Base-by-base conservation (phyloP, 1,284 basidiomycete species). In the Leccinum holopus region DNA sequence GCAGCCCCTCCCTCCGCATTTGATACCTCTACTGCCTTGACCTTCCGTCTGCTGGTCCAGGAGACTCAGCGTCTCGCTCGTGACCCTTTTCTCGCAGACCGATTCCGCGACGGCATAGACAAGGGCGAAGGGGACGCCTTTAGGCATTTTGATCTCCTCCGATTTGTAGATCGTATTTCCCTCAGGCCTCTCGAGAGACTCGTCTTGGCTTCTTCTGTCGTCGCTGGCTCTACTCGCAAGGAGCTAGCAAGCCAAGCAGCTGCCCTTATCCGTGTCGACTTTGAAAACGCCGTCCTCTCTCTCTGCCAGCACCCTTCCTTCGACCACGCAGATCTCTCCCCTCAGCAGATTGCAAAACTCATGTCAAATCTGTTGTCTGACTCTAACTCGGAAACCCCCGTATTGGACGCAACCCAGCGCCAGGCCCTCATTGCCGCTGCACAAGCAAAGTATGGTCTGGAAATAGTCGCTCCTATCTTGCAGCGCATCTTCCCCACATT, bases 41-140 rank as follows among this genome's bases (percentile, higher is more conserved):
- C 91, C 6, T 91, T 94, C 72, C 87, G 91, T 51, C 80, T 95
- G 28, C 84, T 95, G 33, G 85, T 91, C n/a, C 91, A 93, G 77
- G 94, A 95, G 78, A 90, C 86, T 3, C 90, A 93, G 71, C 86
- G 92, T 61, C 85, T 95, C 57, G 87, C 91, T 68, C 89, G 91
- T 66, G 93, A 95, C 81, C 93, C 93, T 64, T 87, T 87, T 74
- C 84, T 94, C 53, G 90, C 92, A 63, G 90, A 92, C 78, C 85
- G 92, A 66, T 94, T 94, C 76, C 84, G 90, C 65, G 91, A 94
- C 76, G 91, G 89, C 58, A 84, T 95, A 63, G 90, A 93, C 82
- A 90, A 88, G 70, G 91, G 88, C 58, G 91, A 92, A 71, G 87
- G 88, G 56, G 90, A 93, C 69, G 77, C 86, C 58, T 92, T 92